phyloP scores from a whole-genome alignment of 305 asterid species.

The Rubia tinctorum region DNA sequence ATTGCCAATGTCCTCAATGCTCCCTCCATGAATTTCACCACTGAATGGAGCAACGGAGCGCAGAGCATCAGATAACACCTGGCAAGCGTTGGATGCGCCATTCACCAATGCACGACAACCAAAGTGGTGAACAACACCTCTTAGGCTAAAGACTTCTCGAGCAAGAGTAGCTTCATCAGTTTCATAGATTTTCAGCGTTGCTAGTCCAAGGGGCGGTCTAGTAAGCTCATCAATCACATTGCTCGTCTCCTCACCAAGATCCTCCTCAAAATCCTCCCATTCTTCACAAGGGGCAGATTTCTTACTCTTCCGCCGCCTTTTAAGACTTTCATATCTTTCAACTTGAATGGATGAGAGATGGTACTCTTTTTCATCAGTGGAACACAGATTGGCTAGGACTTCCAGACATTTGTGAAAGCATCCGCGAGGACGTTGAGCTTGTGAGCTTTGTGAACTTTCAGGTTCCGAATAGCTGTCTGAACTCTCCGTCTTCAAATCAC shows the following conservation, averaged over 20 bases:
- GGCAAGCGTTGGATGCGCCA: not conserved
- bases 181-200: not conserved
- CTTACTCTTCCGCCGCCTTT: not conserved
- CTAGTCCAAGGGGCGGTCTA: not conserved
- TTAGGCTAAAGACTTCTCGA: not conserved
- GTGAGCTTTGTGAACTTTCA: not conserved
- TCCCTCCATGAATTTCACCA: not conserved
- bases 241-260: not conserved
- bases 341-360: not conserved
- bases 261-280: not conserved
- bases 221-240: not conserved
- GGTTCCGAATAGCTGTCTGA: not conserved
- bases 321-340: not conserved
- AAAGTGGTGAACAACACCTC: not conserved
- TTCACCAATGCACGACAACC: conserved; percentile 2
- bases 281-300: not conserved
- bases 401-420: not conserved
- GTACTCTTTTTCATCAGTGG: not conserved
- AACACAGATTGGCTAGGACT: not conserved
- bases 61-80: not conserved
- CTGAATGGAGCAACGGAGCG: not conserved
- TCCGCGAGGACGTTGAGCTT: not conserved
- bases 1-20: not conserved
- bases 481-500: not conserved
- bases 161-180: conserved; percentile 10